These are phyloP conservation scores for Saccharomycopsis lassenensis DNA, from an alignment of 805 yeast species.

Conservation along the genomic window DNA sequence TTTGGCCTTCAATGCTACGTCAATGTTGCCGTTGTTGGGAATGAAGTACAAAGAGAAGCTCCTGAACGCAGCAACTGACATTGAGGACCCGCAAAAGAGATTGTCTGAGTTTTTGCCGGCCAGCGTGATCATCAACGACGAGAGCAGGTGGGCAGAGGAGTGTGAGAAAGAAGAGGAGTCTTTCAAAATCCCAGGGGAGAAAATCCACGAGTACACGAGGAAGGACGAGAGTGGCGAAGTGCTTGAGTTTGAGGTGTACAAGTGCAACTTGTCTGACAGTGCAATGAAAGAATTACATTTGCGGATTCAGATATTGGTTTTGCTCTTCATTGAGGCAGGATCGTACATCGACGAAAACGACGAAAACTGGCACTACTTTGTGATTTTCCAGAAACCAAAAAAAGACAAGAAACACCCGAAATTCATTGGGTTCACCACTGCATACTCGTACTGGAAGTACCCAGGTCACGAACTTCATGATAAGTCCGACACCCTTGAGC, in stretches of 20 bases:
- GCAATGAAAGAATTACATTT: conserved; percentile 43
- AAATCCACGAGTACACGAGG: conserved; percentile 19
- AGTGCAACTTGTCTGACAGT: conserved; percentile 28
- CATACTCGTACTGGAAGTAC: conserved; percentile 75
- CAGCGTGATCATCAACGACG: conserved; percentile 50
- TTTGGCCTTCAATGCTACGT: conserved; percentile 60
- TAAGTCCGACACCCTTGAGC: conserved; percentile 7
- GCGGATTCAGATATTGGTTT: conserved; percentile 67
- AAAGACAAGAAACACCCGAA: conserved; percentile 23
- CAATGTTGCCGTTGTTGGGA: conserved; percentile 63
- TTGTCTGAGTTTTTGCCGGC: conserved; percentile 53
- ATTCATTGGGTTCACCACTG: conserved; percentile 73
- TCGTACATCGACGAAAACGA: conserved; percentile 73
- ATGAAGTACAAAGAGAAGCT: conserved; percentile 46
- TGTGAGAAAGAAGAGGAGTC: conserved; percentile 37
- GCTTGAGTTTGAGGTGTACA: conserved; percentile 41
- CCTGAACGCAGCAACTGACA: conserved; percentile 33
- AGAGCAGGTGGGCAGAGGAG: conserved; percentile 51
- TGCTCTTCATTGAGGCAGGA: conserved; percentile 89
- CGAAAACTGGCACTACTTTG: conserved; percentile 68
- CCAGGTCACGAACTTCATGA: conserved; percentile 45
- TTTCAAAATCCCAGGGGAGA: conserved; percentile 33
- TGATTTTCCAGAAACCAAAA: conserved; percentile 30
- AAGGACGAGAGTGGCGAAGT: conserved; percentile 27
- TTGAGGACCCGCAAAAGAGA: conserved; percentile 47